Percentiles rank a stretch among this genome's conserved stretches.
Conservation (phyloP, 1,139 yeast genomes). For the Saccharomyces uvarum region DNA sequence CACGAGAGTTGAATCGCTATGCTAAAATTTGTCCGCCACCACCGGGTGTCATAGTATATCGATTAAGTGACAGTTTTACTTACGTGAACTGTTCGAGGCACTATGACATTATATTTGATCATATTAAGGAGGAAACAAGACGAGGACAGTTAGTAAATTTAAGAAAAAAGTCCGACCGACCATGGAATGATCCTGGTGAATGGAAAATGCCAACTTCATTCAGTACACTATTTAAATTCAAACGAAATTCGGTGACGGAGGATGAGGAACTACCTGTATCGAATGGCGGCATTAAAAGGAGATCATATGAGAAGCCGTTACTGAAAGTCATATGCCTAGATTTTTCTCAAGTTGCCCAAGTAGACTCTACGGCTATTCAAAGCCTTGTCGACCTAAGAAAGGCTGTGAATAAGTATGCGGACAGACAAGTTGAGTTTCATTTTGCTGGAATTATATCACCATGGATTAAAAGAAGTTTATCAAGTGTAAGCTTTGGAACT, state of each 20-base stretch:
- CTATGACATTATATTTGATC: slow-evolving; percentile 61
- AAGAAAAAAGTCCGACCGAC: slow-evolving; percentile 56
- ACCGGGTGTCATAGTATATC: slow-evolving; percentile 80
- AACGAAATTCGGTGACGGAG: slow-evolving; percentile 6
- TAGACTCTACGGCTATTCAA: slow-evolving; percentile 77
- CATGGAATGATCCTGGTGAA: slow-evolving; percentile 85
- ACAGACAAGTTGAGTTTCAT: slow-evolving; percentile 80
- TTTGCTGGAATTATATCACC: slow-evolving; percentile 82
- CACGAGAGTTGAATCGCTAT: slow-evolving; percentile 46
- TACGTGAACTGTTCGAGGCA: slow-evolving; percentile 77
- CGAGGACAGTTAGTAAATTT: slow-evolving; percentile 47
- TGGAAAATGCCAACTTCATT: slow-evolving; percentile 26
- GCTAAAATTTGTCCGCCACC: slow-evolving; percentile 70
- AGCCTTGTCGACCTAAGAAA: slow-evolving; percentile 68
- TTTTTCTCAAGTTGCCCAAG: slow-evolving; percentile 64
- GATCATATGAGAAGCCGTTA: slow-evolving; percentile 52
- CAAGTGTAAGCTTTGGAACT: slow-evolving; percentile 74
- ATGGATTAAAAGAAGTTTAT: slow-evolving; percentile 75
- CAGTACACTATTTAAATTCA: slow-evolving; percentile 8
- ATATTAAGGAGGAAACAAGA: slow-evolving; percentile 53
- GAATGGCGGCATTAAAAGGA: not conserved
- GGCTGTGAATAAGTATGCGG: slow-evolving; percentile 67
- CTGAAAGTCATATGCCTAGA: slow-evolving; percentile 71
- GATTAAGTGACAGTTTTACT: slow-evolving; percentile 73
- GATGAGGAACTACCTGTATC: slow-evolving; percentile 5